Evolutionary conservation across 805 yeast species (phyloP).

Genomic region (Hanseniaspora nectarophila): DNA sequence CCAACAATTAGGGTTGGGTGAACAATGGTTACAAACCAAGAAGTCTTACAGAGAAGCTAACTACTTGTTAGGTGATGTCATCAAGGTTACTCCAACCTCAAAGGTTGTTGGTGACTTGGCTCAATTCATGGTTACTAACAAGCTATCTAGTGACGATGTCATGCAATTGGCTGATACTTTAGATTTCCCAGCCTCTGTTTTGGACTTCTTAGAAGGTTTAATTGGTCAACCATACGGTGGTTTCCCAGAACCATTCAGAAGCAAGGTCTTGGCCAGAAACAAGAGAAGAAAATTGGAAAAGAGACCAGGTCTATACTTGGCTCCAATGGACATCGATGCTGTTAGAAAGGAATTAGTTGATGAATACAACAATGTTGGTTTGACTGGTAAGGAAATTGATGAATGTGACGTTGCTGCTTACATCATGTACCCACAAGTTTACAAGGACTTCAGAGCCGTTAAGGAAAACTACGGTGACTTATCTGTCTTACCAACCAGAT

Average conservation of each 20-base stretch:
- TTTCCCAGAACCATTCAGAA: conserved; percentile 97
- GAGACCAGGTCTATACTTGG: conserved; percentile 86
- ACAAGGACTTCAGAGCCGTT: conserved; percentile 68
- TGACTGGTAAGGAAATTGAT: conserved; percentile 35
- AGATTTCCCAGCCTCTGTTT: conserved; percentile 97
- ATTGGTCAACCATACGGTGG: conserved; percentile 99
- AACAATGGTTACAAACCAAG: conserved; percentile 93
- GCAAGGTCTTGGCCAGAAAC: conserved; percentile 81
- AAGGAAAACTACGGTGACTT: conserved; percentile 78
- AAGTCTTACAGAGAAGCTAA: conserved; percentile 88
- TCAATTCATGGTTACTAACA: conserved; percentile 98
- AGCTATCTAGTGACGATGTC: conserved; percentile 75
- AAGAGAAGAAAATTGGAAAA: conserved; percentile 66
- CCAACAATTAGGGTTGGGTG: conserved; percentile 94
- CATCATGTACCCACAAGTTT: conserved; percentile 97
- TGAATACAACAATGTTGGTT: conserved; percentile 46
- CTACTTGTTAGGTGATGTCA: conserved; percentile 83
- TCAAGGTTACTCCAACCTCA: conserved; percentile 98
- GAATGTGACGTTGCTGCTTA: conserved; percentile 90
- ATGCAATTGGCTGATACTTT: conserved; percentile 73
- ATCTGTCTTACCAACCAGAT: conserved; percentile 84
- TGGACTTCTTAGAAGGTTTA: conserved; percentile 97
- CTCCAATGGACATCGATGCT: conserved; percentile 66
- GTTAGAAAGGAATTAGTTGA: conserved; percentile 62
- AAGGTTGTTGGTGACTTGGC: conserved; percentile 99